Evolutionary conservation across 805 yeast genomes (phyloP), one percentile per base, ranked within the genome.

Genomic region (Ogataea salicorniae): DNA sequence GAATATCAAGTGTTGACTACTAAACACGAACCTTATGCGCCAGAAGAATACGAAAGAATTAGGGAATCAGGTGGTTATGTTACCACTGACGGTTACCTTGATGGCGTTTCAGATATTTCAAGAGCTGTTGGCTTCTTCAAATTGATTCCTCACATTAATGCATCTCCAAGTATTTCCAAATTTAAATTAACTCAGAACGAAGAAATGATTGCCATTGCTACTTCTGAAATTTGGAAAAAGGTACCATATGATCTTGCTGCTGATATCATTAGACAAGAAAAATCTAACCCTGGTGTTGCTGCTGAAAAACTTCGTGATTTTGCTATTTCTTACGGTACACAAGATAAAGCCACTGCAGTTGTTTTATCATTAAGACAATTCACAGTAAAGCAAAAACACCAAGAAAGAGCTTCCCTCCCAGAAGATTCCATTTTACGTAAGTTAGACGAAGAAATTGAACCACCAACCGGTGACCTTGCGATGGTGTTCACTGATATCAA

Each of bases 401-500:
- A 69, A 41, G 73, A 67, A 41, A 58, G 79, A 65, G 60, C 80
- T 53, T 66, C 74, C 9, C 62, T 72, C 17, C 79, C 80, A 2
- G 89, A 83, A 43, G 97, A 91, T 64, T 79, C 95, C 0, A 77
- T 83, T 2, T 72, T 91, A 55, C 81, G 96, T 57, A 79, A 95
- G 59, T 71, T 90, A 46, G 95, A 88, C 50, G 87, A 84, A 37
- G 99, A 94, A 61, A 91, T 94, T 49, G 83, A 85, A 9, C 97
- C 99, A 2, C 99, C 99, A 2, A 83, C 84, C 6, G 98, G 98
- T 2, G 90, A 89, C 43, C 71, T 94, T 43, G 97, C 99, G 0
- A 84, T 94, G 80, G 97, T 92, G 1, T 94, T 94, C 68, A 94
- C 99, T 0, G 99, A 94, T 77, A 94, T 94, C 57, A 90, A 92